These are phyloP conservation scores for Colletotrichum trifolii DNA, from an alignment of 2,329 filamentous ascomycete genomes.

Conservation along the genomic window DNA sequence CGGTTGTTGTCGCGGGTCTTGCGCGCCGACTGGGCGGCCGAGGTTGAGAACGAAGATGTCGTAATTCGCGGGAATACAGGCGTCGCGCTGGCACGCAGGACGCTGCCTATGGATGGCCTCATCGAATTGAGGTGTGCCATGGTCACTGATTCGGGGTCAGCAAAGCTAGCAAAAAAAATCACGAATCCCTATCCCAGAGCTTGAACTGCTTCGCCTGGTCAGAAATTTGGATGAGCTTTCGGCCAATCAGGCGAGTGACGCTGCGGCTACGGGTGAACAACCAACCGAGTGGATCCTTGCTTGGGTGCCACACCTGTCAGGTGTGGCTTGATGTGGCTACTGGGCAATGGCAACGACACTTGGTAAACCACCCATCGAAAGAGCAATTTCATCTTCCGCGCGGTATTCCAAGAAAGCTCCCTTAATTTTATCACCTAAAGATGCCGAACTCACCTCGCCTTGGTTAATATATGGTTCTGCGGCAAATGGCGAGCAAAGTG, in stretches of 20 bases:
- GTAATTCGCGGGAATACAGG: slow-evolving; percentile 21
- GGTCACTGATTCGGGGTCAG: slow-evolving; percentile 30
- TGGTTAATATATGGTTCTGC: no score
- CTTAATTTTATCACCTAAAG: no score
- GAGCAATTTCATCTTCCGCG: no score
- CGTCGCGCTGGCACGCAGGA: slow-evolving; percentile 37
- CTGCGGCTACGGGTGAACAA: slow-evolving; percentile 30
- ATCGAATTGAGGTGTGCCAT: slow-evolving; percentile 46
- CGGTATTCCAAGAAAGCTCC: no score
- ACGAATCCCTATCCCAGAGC: slow-evolving; percentile 23
- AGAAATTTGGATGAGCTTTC: slow-evolving; percentile 24
- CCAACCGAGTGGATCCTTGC: slow-evolving; percentile 7
- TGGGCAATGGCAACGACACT: no score
- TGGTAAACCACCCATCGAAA: no score
- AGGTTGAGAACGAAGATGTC: slow-evolving; percentile 63
- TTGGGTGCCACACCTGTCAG: neutral
- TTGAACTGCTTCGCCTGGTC: slow-evolving; percentile 31
- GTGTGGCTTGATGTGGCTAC: neutral
- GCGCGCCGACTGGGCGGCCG: slow-evolving; percentile 60
- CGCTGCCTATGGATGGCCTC: slow-evolving; percentile 45
- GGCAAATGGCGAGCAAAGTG: no score
- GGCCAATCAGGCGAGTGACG: slow-evolving; percentile 21
- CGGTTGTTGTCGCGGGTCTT: slow-evolving; percentile 80
- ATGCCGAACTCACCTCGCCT: no score
- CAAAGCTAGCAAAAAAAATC: slow-evolving; percentile 22